Conservation (phyloP, 768 basidiomycete species). For the Piloderma croceum region DNA sequence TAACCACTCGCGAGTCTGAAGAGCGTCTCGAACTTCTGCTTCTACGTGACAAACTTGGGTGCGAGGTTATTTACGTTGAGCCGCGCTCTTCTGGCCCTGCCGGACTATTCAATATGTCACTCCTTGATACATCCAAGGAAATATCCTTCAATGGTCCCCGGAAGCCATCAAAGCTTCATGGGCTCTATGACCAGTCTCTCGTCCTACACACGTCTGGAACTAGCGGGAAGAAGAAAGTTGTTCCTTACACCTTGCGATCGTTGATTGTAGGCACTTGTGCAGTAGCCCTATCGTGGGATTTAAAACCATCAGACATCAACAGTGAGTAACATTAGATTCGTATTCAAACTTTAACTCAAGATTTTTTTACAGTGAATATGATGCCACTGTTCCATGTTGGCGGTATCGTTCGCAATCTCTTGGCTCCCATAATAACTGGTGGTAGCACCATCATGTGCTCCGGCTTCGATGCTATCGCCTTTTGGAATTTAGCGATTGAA, state of each 20-base stretch:
- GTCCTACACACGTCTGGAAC: constrained; percentile 59
- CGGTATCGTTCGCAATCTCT: constrained; percentile 52
- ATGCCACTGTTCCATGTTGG: constrained; percentile 61
- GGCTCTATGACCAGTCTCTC: constrained; percentile 42
- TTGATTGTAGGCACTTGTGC: constrained; percentile 41
- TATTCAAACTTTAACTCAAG: background rate
- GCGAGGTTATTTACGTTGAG: constrained; percentile 35
- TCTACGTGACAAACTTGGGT: constrained; percentile 31
- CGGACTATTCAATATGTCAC: constrained; percentile 36
- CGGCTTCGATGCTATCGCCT: constrained; percentile 48
- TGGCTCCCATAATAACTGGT: constrained; percentile 52
- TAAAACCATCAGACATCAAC: constrained; percentile 37
- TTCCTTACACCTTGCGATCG: constrained; percentile 38
- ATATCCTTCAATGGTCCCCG: constrained; percentile 3
- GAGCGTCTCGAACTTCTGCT: constrained; percentile 32
- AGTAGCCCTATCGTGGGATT: constrained; percentile 39
- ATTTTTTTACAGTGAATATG: constrained; percentile 33
- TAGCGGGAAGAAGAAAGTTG: constrained; percentile 49
- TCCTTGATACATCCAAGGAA: constrained; percentile 14
- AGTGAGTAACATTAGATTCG: constrained; percentile 27
- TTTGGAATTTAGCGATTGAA: constrained; percentile 38
- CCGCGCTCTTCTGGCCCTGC: constrained; percentile 29
- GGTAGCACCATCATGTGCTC: constrained; percentile 50
- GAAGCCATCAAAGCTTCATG: constrained; percentile 27
- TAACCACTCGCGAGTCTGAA: constrained; percentile 36